Evolutionary conservation across 2,329 filamentous ascomycete genomes (phyloP), one percentile per base, ranked within the genome.

Genomic region (Aspergillus fijiensis): DNA sequence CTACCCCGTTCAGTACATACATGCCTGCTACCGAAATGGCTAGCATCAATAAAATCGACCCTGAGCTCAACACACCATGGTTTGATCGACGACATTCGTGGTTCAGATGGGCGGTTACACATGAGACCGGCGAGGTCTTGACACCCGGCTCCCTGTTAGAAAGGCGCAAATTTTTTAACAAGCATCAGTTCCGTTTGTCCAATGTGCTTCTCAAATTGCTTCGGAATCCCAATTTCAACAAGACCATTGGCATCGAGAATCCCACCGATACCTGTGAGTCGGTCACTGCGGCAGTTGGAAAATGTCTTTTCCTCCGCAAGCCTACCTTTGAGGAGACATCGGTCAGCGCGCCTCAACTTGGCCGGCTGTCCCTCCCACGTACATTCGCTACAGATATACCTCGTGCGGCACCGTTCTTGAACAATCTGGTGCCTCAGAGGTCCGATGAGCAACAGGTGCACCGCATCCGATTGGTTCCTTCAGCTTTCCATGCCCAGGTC

Each of bases 41-140:
- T 19, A 67, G 63, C 19, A 51, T 70, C 10, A 71, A 74, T 42
- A 57, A 62, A 50, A 65, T 73, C 31, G 60, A 62, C 14, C 64
- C 67, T 12, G 67, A 67, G 7, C 51, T 60, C 27, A 68, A 63
- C 57, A 61, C 68, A 10, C 66, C 72, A 10, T 76, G 72, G 67
- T 64, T 72, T 49, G 69, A 77, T 52, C 67, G 69, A 25, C 63
- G 70, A 51, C 71, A 69, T 25, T 49, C 65, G 33, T 79, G 76
- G 76, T 70, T 76, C 61, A 69, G 77, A 59, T 79, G 76, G 77
- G 68, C 68, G 39, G 70, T 71, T 59, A 65, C 70, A 9, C 64
- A 69, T 45, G 39, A 45, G 39, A 16, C 16, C 16, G 16, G 39
- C 16, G 12, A 45, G 39, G 9, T 19, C 5, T 16, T 45, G 39